These are phyloP conservation scores for Rhodotorula sp. DNA, from an alignment of 1,284 basidiomycete species.

Conservation along the genomic window DNA sequence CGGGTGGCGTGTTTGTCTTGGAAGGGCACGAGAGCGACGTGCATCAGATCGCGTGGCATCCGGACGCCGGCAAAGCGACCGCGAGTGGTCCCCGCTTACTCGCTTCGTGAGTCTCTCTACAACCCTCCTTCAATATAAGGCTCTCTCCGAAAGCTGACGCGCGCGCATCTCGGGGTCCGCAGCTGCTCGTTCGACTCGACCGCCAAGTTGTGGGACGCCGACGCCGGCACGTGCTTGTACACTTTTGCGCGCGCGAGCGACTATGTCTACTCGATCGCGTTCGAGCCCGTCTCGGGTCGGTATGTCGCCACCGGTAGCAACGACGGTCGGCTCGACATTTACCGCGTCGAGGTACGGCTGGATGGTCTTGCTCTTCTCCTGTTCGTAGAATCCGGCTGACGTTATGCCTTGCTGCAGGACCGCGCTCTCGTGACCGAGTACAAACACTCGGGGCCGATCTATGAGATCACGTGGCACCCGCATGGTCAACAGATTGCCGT, in stretches of 20 bases:
- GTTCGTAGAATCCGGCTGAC: background rate
- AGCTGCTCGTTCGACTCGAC: constrained; percentile 74
- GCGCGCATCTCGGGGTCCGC: background rate
- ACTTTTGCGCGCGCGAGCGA: constrained; percentile 55
- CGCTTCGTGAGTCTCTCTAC: constrained; percentile 59
- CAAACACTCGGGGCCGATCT: constrained; percentile 39
- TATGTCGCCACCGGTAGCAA: constrained; percentile 44
- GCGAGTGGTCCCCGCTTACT: constrained; percentile 58
- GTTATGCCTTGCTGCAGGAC: constrained; percentile 14
- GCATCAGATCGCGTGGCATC: constrained; percentile 70
- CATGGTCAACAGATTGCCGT: constrained; percentile 42
- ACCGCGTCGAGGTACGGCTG: constrained; percentile 31
- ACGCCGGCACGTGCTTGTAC: constrained; percentile 67
- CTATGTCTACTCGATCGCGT: constrained; percentile 43
- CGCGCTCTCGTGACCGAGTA: constrained; percentile 40
- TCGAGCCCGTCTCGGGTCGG: constrained; percentile 35
- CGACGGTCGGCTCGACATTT: constrained; percentile 41
- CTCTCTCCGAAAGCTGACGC: background rate
- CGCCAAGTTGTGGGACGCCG: constrained; percentile 71
- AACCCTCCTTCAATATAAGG: background rate
- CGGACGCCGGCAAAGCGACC: constrained; percentile 53
- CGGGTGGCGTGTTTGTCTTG: constrained; percentile 36
- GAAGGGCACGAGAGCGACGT: constrained; percentile 63
- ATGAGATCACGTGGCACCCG: constrained; percentile 44
- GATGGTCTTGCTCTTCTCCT: too few species aligned